These are phyloP conservation scores for Talaromyces amestolkiae DNA, from an alignment of 2,329 filamentous ascomycete genomes.

Conservation along the genomic window DNA sequence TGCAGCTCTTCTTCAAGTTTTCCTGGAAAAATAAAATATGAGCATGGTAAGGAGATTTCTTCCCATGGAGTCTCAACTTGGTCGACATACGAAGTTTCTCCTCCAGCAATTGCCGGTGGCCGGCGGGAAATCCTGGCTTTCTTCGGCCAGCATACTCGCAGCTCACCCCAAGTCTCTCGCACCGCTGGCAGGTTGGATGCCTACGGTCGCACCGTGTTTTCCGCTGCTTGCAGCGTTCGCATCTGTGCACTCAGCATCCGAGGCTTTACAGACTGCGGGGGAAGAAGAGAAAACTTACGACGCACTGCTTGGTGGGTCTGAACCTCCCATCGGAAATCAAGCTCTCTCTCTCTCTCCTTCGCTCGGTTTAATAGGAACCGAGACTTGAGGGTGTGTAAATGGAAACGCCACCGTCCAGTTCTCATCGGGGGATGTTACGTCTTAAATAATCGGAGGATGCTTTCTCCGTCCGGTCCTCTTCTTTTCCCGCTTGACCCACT, in stretches of 20 bases:
- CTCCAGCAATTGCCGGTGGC: not conserved
- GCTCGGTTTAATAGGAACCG: not conserved
- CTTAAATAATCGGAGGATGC: not conserved
- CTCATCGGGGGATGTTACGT: not conserved
- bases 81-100: not conserved
- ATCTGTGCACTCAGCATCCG: not conserved
- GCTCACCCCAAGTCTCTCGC: not conserved
- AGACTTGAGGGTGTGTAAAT: not conserved
- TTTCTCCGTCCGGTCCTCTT: not conserved
- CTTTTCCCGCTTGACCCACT: not conserved
- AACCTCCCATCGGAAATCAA: not conserved
- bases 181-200: not conserved
- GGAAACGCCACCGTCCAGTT: not conserved
- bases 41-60: not conserved
- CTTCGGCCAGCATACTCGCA: not conserved
- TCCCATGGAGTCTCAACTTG: not conserved
- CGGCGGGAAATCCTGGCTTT: constrained; percentile 3
- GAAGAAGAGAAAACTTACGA: not conserved
- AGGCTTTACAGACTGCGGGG: not conserved
- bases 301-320: not conserved
- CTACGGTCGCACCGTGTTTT: not conserved
- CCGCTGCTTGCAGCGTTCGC: constrained; percentile 1
- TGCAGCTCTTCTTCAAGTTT: not conserved
- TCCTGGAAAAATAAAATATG: not conserved
- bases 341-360: not conserved